Conservation (phyloP, 345 rosid species). For the Melastoma malabathricum region DNA sequence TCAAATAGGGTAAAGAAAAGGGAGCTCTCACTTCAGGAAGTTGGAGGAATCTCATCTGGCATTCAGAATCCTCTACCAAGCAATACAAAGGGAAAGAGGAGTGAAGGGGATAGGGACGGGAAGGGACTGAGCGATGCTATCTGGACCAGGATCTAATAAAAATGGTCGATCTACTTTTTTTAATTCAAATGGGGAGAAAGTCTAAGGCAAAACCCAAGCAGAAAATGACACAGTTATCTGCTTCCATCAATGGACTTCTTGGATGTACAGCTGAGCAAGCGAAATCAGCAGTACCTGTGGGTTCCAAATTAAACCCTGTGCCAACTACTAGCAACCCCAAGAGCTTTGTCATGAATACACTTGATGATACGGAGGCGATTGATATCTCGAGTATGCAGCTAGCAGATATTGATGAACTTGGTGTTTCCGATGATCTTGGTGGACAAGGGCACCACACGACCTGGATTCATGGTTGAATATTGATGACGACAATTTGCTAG, state of each 20-base stretch:
- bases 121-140: slow-evolving; percentile 52
- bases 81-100: slow-evolving; percentile 87
- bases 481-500: slow-evolving; percentile 84
- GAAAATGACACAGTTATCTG: slow-evolving; percentile 64
- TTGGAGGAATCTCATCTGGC: slow-evolving; percentile 43
- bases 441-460: slow-evolving; percentile 76
- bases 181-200: slow-evolving; percentile 77
- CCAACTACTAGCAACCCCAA: slow-evolving; percentile 32
- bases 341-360: slow-evolving; percentile 36
- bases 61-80: slow-evolving; percentile 50
- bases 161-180: slow-evolving; percentile 60
- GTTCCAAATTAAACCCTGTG: slow-evolving; percentile 32
- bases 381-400: slow-evolving; percentile 61
- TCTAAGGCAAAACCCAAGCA: slow-evolving; percentile 84
- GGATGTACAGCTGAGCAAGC: slow-evolving; percentile 52
- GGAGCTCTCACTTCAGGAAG: slow-evolving; percentile 79
- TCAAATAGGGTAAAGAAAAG: slow-evolving; percentile 75
- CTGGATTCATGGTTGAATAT: slow-evolving; percentile 88
- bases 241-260: slow-evolving; percentile 60
- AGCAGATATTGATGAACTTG: slow-evolving; percentile 49
- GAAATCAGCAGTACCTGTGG: slow-evolving; percentile 29
- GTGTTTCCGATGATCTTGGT: slow-evolving; percentile 34
- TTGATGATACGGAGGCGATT: slow-evolving; percentile 57
- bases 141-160: slow-evolving; percentile 64
- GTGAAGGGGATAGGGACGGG: slow-evolving; percentile 95